Conservation (phyloP, 2,329 filamentous ascomycete species). For the Fusarium multiceps region DNA sequence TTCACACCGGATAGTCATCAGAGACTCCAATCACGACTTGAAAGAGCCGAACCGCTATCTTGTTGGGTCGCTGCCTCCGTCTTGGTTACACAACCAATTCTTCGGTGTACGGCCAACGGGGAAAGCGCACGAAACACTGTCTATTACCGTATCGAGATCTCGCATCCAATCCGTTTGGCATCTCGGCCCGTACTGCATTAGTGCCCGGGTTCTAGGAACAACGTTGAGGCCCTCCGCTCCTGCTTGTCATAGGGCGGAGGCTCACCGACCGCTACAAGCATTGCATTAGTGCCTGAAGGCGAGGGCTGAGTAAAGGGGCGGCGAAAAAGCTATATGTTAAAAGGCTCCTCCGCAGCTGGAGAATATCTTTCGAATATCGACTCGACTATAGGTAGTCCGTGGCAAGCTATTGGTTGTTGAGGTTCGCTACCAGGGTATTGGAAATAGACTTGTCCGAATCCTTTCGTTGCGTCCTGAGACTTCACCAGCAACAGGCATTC, state of each 20-base stretch:
- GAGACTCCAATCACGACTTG: conserved; percentile 14
- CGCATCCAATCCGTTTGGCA: conserved; percentile 14
- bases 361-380: neutral
- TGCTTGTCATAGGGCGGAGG: conserved; percentile 22
- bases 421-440: neutral
- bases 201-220: conserved; percentile 13
- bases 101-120: conserved; percentile 1
- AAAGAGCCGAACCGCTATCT: conserved; percentile 7
- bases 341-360: neutral
- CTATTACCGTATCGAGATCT: conserved; percentile 14
- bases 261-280: conserved; percentile 18
- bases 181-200: conserved; percentile 37
- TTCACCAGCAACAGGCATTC: neutral
- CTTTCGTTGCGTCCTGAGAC: neutral
- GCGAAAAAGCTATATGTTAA: neutral
- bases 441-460: neutral
- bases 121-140: neutral
- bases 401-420: neutral
- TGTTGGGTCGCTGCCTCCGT: conserved; percentile 13
- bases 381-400: neutral
- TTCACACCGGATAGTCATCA: neutral
- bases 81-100: conserved; percentile 23
- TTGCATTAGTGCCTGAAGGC: conserved; percentile 16
- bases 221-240: conserved; percentile 18
- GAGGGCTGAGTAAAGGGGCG: conserved; percentile 1